Evolutionary conservation across 1,284 basidiomycete genomes (phyloP), one percentile per base, ranked within the genome.

Genomic region (Trametes pubescens): DNA sequence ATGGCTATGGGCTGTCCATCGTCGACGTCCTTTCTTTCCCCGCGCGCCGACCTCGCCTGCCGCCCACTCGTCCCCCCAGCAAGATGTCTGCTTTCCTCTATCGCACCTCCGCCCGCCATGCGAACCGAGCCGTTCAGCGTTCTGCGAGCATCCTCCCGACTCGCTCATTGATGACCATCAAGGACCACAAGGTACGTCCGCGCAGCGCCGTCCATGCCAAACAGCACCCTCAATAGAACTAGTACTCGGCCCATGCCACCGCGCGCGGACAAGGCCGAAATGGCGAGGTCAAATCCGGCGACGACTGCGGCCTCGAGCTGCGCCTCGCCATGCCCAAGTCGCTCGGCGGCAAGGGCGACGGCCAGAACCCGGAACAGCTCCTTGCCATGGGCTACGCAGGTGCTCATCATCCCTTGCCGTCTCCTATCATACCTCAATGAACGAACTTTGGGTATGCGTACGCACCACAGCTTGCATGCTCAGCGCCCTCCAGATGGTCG

Each of bases 401-500:
- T 79, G 62, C 49, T 26, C 59, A 60, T 43, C 52, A 64, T 44
- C 73, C 34, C 32, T 43, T 32, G 1, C 48, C 35, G 14, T 38
- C 21, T 13, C 9, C 22, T 14, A 13, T 10, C 37, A 10, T 13
- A 0, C 4, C 24, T 16, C 14, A 24, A 34, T 43, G 10, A 40
- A 14, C 35, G 32, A 24, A 51, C 24, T 7, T 18, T 47, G 13
- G 37, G 14, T 37, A 24, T 44, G 35, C 35, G 14, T 37, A 24
- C 48, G 35, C 35, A 13, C 51, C 24, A n/a, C 54, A 90, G 90
- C 88, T 0, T 92, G 90, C 71, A 84, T 91, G 73, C 80, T 91
- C 5, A 86, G 88, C 18, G 90, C 90, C 0, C 75, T 91, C 57
- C 89, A 91, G 71, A 73, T 85, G 53, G 78, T 83, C 51, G 88